phyloP scores from a whole-genome alignment of 1,284 basidiomycete genomes.

The Leccinum subfulvum region DNA sequence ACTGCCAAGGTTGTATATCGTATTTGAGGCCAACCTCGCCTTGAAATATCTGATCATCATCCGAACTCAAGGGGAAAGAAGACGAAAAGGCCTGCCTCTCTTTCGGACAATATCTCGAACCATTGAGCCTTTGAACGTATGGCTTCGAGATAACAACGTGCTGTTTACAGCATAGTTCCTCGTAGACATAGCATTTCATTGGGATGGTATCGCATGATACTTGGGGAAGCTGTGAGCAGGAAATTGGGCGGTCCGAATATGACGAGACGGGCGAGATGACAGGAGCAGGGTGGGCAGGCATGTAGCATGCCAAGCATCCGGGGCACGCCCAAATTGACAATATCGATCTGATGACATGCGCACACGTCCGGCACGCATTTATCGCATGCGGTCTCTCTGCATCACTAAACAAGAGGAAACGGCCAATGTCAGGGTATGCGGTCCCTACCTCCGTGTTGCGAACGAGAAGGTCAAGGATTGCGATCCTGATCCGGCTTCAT shows the following conservation, averaged over 20 bases:
- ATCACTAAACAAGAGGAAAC: no score
- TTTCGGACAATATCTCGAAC: slow-evolving; percentile 55
- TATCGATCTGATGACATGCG: no score
- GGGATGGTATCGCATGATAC: slow-evolving; percentile 44
- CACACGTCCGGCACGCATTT: no score
- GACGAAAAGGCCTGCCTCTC: slow-evolving; percentile 42
- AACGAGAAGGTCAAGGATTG: no score
- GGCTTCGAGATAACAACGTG: slow-evolving; percentile 76
- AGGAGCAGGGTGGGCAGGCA: slow-evolving; percentile 20
- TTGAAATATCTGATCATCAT: slow-evolving; percentile 44
- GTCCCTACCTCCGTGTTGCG: no score
- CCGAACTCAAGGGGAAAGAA: slow-evolving; percentile 41
- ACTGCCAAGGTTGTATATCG: slow-evolving; percentile 15
- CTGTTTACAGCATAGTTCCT: slow-evolving; percentile 76
- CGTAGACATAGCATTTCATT: slow-evolving; percentile 71
- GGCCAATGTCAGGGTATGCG: no score
- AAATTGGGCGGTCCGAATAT: slow-evolving; percentile 19
- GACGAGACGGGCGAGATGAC: slow-evolving; percentile 25
- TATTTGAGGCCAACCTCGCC: slow-evolving; percentile 40
- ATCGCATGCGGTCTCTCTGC: no score
- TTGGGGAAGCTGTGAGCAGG: slow-evolving; percentile 13
- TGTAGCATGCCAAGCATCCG: no score
- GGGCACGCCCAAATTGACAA: no score
- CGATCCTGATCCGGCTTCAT: no score
- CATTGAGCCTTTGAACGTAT: slow-evolving; percentile 48